Evolutionary conservation across 208 protist genomes (phyloP).

Genomic region (Trypanosoma congolense): DNA sequence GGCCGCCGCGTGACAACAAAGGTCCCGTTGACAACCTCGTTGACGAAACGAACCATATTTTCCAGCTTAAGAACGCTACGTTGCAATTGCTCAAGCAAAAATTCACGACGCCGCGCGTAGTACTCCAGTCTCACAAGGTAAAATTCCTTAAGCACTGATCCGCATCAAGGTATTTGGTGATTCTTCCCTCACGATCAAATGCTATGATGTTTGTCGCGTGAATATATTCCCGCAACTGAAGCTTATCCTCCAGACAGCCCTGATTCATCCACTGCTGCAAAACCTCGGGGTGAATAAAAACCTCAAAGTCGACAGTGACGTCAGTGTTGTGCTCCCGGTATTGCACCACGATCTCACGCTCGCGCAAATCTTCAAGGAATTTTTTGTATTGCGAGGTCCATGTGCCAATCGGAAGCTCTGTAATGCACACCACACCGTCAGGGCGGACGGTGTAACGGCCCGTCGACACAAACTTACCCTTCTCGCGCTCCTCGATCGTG

Average conservation of each 20-base stretch:
- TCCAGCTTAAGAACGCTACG: constrained; percentile 87
- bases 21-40: constrained; percentile 91
- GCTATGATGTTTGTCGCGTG: constrained; percentile 97
- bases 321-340: constrained; percentile 97
- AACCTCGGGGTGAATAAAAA: constrained; percentile 85
- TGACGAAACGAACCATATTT: constrained; percentile 99
- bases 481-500: constrained; percentile 74
- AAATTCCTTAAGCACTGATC: constrained; percentile 96
- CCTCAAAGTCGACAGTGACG: constrained; percentile 93
- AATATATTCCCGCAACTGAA: constrained; percentile 90
- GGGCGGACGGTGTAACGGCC: constrained; percentile 64
- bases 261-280: constrained; percentile 72
- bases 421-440: constrained; percentile 90
- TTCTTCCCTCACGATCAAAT: constrained; percentile 93
- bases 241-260: constrained; percentile 83
- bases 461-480: constrained; percentile 75
- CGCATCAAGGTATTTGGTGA: constrained; percentile 93
- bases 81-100: constrained; percentile 86
- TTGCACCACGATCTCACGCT: constrained; percentile 88
- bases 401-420: constrained; percentile 94
- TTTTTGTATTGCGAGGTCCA: constrained; percentile 97
- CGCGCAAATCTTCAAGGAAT: constrained; percentile 90
- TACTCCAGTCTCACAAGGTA: constrained; percentile 93
- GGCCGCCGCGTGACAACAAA: constrained; percentile 91
- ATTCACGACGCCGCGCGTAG: constrained; percentile 96